A percentile compares a stretch with the other conserved stretches of the same genome.
Evolutionary conservation across 2,329 filamentous ascomycete genomes (phyloP).

Genomic region (Cordyceps militaris): DNA sequence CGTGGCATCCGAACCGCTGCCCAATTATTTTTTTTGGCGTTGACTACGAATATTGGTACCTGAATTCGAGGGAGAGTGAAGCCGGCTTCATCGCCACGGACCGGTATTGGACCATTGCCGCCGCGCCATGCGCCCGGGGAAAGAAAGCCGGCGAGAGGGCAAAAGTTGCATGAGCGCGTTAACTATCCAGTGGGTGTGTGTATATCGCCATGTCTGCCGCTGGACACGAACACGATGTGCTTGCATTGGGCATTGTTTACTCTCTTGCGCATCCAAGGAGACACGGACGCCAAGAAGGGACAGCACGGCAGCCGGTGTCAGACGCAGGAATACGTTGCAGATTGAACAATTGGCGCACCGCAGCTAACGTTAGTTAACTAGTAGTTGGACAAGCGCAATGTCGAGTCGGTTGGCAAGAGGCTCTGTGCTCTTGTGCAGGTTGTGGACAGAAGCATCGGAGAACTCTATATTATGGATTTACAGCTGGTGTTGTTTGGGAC

Average conservation of each 20-base stretch:
- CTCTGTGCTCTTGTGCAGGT: background rate
- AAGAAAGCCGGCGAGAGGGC: background rate
- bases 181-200: background rate
- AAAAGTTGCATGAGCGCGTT: background rate
- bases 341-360: background rate
- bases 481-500: background rate
- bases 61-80: background rate
- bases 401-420: background rate
- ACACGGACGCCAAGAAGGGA: too few relatives aligned
- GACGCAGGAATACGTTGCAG: background rate
- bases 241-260: background rate
- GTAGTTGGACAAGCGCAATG: background rate
- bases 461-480: constrained; percentile 7
- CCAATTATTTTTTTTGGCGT: background rate
- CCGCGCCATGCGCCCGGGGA: background rate
- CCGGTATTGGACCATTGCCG: background rate
- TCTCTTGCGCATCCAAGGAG: background rate
- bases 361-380: too few relatives aligned
- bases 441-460: background rate
- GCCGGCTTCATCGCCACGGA: background rate
- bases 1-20: background rate
- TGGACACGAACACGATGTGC: background rate
- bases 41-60: background rate
- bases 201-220: background rate
- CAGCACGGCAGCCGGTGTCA: too few relatives aligned